These are phyloP conservation scores for Ceratobasidium papillatum DNA, from an alignment of 1,284 basidiomycete species.

Conservation along the genomic window DNA sequence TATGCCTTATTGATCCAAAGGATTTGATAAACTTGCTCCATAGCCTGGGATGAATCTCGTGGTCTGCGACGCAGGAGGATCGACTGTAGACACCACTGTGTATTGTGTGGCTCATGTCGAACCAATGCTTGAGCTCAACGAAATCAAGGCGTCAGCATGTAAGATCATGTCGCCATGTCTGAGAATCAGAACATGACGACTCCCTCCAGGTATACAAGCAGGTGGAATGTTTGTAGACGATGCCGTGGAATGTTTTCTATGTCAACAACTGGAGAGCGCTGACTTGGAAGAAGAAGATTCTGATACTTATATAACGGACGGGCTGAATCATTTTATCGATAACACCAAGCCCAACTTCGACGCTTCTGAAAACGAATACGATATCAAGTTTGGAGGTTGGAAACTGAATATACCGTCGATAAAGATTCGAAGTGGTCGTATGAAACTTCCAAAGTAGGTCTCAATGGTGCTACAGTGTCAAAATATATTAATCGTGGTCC, in stretches of 20 bases:
- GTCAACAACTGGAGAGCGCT: neutral
- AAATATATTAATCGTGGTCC: too few species aligned
- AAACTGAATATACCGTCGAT: neutral
- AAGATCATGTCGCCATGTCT: too few species aligned
- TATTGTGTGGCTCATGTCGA: neutral
- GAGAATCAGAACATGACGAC: neutral
- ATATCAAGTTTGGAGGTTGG: neutral
- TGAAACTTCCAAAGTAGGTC: neutral
- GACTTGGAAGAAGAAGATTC: slow-evolving; percentile 3
- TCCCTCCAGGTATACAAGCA: slow-evolving; percentile 10
- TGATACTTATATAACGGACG: neutral
- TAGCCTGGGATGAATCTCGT: neutral
- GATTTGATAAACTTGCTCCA: neutral
- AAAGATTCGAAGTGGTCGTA: neutral
- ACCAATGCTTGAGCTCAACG: slow-evolving; percentile 28
- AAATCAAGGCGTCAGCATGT: slow-evolving; percentile 33
- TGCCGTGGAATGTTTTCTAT: neutral
- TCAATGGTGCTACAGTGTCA: too few species aligned
- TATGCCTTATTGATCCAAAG: neutral
- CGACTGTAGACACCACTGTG: slow-evolving; percentile 11
- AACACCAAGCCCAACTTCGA: slow-evolving; percentile 9
- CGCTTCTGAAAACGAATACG: neutral
- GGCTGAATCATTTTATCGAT: slow-evolving; percentile 3
- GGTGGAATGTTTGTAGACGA: slow-evolving; percentile 24
- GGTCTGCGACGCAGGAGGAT: slow-evolving; percentile 19